Evolutionary conservation across 805 yeast species (phyloP).

Genomic region (Huiozyma sinensis): DNA sequence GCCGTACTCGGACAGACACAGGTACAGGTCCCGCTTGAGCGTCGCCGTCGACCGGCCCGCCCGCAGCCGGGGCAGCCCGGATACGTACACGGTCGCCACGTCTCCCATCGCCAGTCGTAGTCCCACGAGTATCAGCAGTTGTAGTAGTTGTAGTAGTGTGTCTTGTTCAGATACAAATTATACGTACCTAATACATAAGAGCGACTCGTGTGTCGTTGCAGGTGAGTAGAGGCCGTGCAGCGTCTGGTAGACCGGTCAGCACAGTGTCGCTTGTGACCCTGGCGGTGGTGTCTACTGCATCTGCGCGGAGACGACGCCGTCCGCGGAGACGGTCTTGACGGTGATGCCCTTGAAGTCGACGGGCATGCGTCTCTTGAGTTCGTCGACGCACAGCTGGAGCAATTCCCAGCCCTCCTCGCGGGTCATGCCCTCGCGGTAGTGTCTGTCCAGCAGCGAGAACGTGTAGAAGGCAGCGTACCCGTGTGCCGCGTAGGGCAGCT

Average conservation of each 20-base stretch:
- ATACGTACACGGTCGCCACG: neutral
- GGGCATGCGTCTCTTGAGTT: constrained; percentile 59
- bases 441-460: constrained; percentile 80
- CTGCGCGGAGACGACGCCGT: constrained; percentile 41
- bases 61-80: constrained; percentile 27
- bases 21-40: constrained; percentile 28
- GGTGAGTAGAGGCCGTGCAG: neutral
- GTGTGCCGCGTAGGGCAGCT: constrained; percentile 93
- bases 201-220: no score
- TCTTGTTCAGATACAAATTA: no score
- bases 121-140: no score
- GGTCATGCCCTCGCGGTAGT: constrained; percentile 67
- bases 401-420: constrained; percentile 70
- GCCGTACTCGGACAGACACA: constrained; percentile 53
- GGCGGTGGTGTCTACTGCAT: neutral
- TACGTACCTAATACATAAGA: no score
- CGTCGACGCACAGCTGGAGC: constrained; percentile 62
- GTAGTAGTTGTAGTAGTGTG: no score
- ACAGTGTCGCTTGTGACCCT: constrained; percentile 7
- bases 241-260: neutral
- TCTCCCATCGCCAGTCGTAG: no score
- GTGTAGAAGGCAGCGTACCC: constrained; percentile 98
- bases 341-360: constrained; percentile 85
- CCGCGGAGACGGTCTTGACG: constrained; percentile 56
- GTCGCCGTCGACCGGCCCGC: constrained; percentile 25